A percentile compares a stretch with the other conserved stretches of the same genome.
Evolutionary conservation across 2,329 filamentous ascomycete genomes (phyloP).

Genomic region (Aspergillus intermedius): DNA sequence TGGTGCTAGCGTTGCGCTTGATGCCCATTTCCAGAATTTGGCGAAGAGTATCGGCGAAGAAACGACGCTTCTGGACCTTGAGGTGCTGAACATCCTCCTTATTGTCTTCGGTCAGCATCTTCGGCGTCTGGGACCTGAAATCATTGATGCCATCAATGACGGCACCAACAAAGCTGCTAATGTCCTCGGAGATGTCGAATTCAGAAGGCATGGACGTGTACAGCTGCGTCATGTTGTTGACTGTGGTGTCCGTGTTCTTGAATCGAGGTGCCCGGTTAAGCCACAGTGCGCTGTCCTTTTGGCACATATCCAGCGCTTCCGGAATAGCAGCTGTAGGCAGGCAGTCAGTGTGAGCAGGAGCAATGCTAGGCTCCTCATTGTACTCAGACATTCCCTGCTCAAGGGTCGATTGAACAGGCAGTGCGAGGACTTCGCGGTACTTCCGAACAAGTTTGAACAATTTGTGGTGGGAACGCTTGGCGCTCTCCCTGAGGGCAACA

Average conservation of each 20-base stretch:
- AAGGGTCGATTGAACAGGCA: slow-evolving; percentile 61
- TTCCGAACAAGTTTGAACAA: slow-evolving; percentile 87
- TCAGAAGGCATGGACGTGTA: slow-evolving; percentile 47
- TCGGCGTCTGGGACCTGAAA: slow-evolving; percentile 76
- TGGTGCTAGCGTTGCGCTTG: slow-evolving; percentile 69
- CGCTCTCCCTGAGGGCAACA: slow-evolving; percentile 78
- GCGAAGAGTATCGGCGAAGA: slow-evolving; percentile 83
- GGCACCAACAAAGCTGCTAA: slow-evolving; percentile 63
- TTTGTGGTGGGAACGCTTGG: slow-evolving; percentile 82
- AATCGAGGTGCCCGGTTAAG: slow-evolving; percentile 56
- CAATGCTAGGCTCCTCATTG: slow-evolving; percentile 23
- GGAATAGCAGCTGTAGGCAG: slow-evolving; percentile 19
- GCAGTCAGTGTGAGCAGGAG: slow-evolving; percentile 6
- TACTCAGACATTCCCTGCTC: slow-evolving; percentile 27
- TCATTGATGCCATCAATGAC: slow-evolving; percentile 63
- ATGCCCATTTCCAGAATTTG: slow-evolving; percentile 83
- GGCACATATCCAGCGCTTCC: slow-evolving; percentile 27
- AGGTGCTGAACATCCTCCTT: slow-evolving; percentile 78
- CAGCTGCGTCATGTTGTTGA: slow-evolving; percentile 66
- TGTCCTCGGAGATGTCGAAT: slow-evolving; percentile 52
- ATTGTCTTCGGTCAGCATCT: slow-evolving; percentile 76
- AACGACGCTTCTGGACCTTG: slow-evolving; percentile 80
- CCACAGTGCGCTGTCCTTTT: slow-evolving; percentile 27
- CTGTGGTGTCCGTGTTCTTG: slow-evolving; percentile 62
- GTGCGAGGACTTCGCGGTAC: slow-evolving; percentile 71